Evolutionary conservation across 2,329 filamentous ascomycete genomes (phyloP).

Genomic region (Teratosphaeria viscida): DNA sequence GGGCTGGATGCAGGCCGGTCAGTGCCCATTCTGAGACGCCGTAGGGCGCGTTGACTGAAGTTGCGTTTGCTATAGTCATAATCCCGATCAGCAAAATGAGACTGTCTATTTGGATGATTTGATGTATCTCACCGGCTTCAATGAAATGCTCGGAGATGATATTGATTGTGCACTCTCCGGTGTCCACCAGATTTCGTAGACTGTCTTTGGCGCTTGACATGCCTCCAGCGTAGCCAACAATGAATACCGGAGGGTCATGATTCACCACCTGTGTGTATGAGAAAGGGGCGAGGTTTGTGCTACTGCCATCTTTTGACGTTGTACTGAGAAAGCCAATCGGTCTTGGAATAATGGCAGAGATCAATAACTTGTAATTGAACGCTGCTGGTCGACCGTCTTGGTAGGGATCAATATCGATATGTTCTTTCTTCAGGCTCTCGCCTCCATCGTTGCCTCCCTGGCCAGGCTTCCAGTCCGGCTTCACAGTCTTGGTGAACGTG

Average conservation of each 20-base stretch:
- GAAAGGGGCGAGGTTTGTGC: constrained; percentile 75
- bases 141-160: constrained; percentile 76
- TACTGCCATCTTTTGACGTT: constrained; percentile 48
- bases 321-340: constrained; percentile 62
- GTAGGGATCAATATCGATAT: constrained; percentile 75
- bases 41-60: constrained; percentile 65
- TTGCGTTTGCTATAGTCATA: constrained; percentile 62
- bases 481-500: constrained; percentile 52
- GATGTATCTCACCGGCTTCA: constrained; percentile 36
- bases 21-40: constrained; percentile 71
- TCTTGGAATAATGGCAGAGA: constrained; percentile 70
- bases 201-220: constrained; percentile 63
- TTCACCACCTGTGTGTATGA: constrained; percentile 75
- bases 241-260: constrained; percentile 80
- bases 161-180: constrained; percentile 66
- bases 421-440: constrained; percentile 42
- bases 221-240: constrained; percentile 49
- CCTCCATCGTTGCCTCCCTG: constrained; percentile 51
- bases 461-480: constrained; percentile 56
- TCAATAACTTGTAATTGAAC: constrained; percentile 87
- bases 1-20: constrained; percentile 61
- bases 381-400: constrained; percentile 53
- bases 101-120: not conserved
- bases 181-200: constrained; percentile 61
- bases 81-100: not conserved